A percentile compares a stretch with the other conserved stretches of the same genome.
Conservation (phyloP, 257 asterid genomes). For the Plantago elongata region DNA sequence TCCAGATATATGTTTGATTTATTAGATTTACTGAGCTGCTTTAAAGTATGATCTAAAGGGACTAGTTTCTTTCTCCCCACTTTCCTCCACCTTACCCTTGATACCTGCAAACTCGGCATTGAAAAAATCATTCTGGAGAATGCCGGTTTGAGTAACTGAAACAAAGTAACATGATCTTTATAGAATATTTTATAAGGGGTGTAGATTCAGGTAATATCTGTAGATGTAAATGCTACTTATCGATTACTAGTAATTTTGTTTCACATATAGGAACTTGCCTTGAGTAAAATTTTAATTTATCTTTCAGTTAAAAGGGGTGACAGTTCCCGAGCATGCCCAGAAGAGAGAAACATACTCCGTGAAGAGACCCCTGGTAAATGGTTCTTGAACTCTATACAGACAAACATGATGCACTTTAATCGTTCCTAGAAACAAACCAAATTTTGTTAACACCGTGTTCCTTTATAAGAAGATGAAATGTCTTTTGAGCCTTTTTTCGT, state of each 20-base stretch:
- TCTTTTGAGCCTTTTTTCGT: too few species aligned
- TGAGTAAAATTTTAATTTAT: slow-evolving; percentile 15
- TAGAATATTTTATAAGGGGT: background rate
- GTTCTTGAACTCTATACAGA: background rate
- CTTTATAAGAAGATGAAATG: too few species aligned
- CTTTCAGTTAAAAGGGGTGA: slow-evolving; percentile 54
- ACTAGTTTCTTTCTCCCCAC: background rate
- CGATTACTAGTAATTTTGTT: background rate
- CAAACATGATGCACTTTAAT: too few species aligned
- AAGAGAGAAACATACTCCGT: slow-evolving; percentile 41
- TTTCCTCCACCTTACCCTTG: background rate
- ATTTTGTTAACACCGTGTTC: too few species aligned
- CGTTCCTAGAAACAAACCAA: too few species aligned
- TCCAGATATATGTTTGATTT: slow-evolving; percentile 1
- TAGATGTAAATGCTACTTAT: slow-evolving; percentile 5
- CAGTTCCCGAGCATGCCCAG: slow-evolving; percentile 40
- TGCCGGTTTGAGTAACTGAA: slow-evolving; percentile 8
- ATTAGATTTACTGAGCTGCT: background rate
- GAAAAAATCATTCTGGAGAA: slow-evolving; percentile 11
- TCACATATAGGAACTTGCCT: slow-evolving; percentile 9
- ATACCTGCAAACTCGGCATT: background rate
- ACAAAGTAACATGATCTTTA: background rate
- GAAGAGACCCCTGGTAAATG: slow-evolving; percentile 63
- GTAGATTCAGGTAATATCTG: background rate
- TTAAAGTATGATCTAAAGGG: slow-evolving; percentile 7